Percentiles rank a stretch among this genome's conserved stretches.
These are phyloP conservation scores for Saccharomyces hybrid DNA, from an alignment of 1,139 yeast species.

Conservation along the genomic window DNA sequence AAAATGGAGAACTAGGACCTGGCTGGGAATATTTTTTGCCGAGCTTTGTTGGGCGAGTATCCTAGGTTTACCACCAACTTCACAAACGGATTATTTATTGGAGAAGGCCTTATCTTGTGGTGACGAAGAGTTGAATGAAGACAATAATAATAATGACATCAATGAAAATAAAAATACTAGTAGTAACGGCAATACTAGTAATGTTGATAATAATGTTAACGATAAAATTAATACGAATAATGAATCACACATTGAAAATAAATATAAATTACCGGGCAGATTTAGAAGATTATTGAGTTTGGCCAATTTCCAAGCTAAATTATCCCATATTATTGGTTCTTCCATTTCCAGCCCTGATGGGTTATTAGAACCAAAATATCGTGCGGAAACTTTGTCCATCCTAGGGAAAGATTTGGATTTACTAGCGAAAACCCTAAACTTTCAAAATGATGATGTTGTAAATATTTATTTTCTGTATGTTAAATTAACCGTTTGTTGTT, in stretches of 20 bases:
- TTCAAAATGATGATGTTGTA: constrained; percentile 50
- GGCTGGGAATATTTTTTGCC: constrained; percentile 82
- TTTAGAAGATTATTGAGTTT: constrained; percentile 68
- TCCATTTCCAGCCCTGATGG: constrained; percentile 90
- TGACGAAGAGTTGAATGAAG: constrained; percentile 11
- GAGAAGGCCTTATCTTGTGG: constrained; percentile 69
- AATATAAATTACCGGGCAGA: constrained; percentile 50
- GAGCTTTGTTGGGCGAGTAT: constrained; percentile 91
- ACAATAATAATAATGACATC: constrained; percentile 7
- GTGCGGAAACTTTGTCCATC: constrained; percentile 71
- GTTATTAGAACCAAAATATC: constrained; percentile 70
- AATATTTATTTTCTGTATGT: constrained; percentile 76
- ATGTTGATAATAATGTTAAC: not conserved
- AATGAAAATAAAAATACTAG: constrained; percentile 2
- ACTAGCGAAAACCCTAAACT: constrained; percentile 37
- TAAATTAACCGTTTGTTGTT: constrained; percentile 75
- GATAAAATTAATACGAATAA: constrained; percentile 3
- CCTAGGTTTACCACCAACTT: constrained; percentile 80
- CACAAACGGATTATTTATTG: constrained; percentile 74
- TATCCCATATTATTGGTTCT: constrained; percentile 81
- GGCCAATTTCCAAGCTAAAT: constrained; percentile 76
- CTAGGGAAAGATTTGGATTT: constrained; percentile 74
- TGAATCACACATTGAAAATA: not conserved
- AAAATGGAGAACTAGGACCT: constrained; percentile 88
- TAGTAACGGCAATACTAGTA: not conserved